phyloP scores from a whole-genome alignment of 2,329 filamentous ascomycete genomes.

The Diaporthe longicolla region DNA sequence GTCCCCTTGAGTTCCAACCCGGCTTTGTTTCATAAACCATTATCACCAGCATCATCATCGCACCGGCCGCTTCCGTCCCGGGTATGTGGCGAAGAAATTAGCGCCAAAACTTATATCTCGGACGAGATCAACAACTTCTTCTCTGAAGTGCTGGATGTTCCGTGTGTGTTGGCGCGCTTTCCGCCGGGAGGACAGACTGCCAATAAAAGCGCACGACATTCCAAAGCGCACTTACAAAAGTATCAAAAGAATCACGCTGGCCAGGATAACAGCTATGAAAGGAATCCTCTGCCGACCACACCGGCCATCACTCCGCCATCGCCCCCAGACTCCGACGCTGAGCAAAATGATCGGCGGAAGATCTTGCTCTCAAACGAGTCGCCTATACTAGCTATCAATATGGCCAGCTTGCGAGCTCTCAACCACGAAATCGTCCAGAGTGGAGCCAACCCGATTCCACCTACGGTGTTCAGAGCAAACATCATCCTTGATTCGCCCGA shows the following conservation, averaged over 20 bases:
- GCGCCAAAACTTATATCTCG: slow-evolving; percentile 78
- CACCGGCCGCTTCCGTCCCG: slow-evolving; percentile 68
- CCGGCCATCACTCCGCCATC: slow-evolving; percentile 59
- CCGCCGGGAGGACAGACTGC: slow-evolving; percentile 72
- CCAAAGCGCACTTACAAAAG: slow-evolving; percentile 78
- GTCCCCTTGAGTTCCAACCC: slow-evolving; percentile 80
- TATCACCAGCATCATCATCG: slow-evolving; percentile 49
- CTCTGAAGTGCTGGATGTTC: slow-evolving; percentile 78
- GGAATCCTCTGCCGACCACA: too few relatives aligned
- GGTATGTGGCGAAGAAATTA: slow-evolving; percentile 87
- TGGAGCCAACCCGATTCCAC: slow-evolving; percentile 75
- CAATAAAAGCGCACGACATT: slow-evolving; percentile 73
- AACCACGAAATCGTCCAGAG: slow-evolving; percentile 78
- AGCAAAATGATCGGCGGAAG: slow-evolving; percentile 60
- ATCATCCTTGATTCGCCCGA: slow-evolving; percentile 75
- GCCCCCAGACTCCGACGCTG: slow-evolving; percentile 70
- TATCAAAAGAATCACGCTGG: slow-evolving; percentile 57
- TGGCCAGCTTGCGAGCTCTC: slow-evolving; percentile 82
- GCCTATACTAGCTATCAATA: slow-evolving; percentile 87
- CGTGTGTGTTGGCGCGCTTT: slow-evolving; percentile 88
- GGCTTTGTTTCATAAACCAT: slow-evolving; percentile 61
- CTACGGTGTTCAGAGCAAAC: slow-evolving; percentile 89
- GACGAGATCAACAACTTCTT: slow-evolving; percentile 81
- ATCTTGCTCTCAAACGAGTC: slow-evolving; percentile 94
- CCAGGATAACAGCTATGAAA: slow-evolving; percentile 44